Conservation (phyloP, 2,329 filamentous ascomycete genomes). For the Aspergillus japonicus region DNA sequence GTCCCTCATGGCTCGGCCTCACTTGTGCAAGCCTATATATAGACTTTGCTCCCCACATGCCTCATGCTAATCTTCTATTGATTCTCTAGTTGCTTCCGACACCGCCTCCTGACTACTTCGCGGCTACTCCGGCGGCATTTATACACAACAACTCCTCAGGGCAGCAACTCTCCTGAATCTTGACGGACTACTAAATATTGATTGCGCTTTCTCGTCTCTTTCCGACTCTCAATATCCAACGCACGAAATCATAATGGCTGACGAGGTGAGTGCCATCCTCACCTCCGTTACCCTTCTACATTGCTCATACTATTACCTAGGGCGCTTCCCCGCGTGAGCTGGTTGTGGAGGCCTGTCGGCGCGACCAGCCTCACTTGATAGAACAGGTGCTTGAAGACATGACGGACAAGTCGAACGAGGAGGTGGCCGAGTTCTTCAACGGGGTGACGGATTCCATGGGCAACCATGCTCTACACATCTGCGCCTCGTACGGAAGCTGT, state of each 20-base stretch:
- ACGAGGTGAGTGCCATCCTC: slow-evolving; percentile 38
- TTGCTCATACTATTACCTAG: slow-evolving; percentile 44
- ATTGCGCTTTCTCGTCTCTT: neutral
- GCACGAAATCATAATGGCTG: slow-evolving; percentile 36
- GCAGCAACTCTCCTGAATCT: neutral
- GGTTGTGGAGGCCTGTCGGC: slow-evolving; percentile 86
- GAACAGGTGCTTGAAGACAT: slow-evolving; percentile 66
- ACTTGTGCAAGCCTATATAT: neutral
- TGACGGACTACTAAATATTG: neutral
- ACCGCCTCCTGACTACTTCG: slow-evolving; percentile 21
- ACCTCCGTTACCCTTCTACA: neutral
- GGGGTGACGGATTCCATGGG: slow-evolving; percentile 80
- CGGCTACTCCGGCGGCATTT: neutral
- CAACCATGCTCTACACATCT: slow-evolving; percentile 85
- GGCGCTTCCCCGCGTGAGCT: slow-evolving; percentile 83
- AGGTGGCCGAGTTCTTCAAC: slow-evolving; percentile 79
- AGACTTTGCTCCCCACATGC: neutral
- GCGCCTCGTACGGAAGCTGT: slow-evolving; percentile 83
- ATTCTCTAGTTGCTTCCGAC: slow-evolving; percentile 16
- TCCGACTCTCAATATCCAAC: neutral
- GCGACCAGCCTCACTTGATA: slow-evolving; percentile 87
- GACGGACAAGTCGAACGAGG: slow-evolving; percentile 57
- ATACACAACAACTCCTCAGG: neutral
- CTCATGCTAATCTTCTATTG: neutral
- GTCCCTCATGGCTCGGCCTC: neutral